A percentile compares a stretch with the other conserved stretches of the same genome.
Conservation (phyloP, 805 yeast genomes). For the Alloascoidea hylecoeti region DNA sequence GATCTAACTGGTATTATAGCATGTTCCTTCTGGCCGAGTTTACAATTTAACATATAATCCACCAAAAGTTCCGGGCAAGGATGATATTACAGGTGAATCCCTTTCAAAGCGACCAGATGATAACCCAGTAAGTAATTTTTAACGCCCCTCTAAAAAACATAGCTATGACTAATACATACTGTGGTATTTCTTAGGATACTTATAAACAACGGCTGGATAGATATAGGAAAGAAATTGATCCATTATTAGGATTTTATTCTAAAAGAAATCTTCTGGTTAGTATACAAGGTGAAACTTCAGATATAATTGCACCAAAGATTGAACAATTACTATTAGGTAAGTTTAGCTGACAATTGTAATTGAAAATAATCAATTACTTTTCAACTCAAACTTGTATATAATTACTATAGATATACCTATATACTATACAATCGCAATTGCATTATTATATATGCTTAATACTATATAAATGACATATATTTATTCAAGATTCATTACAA, state of each 20-base stretch:
- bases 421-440: too few species aligned
- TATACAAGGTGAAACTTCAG: constrained; percentile 71
- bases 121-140: constrained; percentile 25
- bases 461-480: too few species aligned
- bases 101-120: constrained; percentile 74
- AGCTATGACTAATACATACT: too few species aligned
- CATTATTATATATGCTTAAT: too few species aligned
- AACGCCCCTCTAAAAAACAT: not conserved
- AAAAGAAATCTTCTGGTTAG: constrained; percentile 27
- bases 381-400: too few species aligned
- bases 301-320: constrained; percentile 68
- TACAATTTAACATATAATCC: constrained; percentile 83
- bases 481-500: too few species aligned
- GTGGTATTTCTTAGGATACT: constrained; percentile 28
- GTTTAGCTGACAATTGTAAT: too few species aligned
- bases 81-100: constrained; percentile 85
- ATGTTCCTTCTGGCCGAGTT: constrained; percentile 71
- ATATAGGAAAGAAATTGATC: constrained; percentile 44
- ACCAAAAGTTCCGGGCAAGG: constrained; percentile 68
- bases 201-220: constrained; percentile 52
- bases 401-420: too few species aligned
- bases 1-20: constrained; percentile 19
- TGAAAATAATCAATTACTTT: too few species aligned
- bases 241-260: constrained; percentile 50
- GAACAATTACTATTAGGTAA: too few species aligned